Percentiles rank a stretch among this genome's conserved stretches.
phyloP scores from a whole-genome alignment of 148 eudicot species.

The Fallopia convolvulus region DNA sequence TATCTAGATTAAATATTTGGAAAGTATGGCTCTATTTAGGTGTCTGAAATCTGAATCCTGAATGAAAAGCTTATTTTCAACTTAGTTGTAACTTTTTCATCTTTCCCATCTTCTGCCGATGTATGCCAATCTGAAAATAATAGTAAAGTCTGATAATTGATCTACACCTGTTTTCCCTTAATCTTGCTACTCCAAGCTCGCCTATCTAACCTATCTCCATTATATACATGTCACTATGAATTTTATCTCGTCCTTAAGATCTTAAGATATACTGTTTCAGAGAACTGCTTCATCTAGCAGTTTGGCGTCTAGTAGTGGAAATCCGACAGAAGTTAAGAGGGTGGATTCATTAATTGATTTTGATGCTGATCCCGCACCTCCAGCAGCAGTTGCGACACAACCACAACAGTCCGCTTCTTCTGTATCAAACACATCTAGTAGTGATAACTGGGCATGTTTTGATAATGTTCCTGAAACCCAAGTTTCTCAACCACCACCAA shows the following conservation, averaged over 20 bases:
- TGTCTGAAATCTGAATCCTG: neutral
- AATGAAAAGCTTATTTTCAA: neutral
- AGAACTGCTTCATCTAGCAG: conserved; percentile 91
- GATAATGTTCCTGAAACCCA: conserved; percentile 44
- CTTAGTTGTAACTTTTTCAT: neutral
- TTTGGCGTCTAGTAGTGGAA: conserved; percentile 76
- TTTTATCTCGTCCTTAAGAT: neutral
- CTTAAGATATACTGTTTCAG: conserved; percentile 25
- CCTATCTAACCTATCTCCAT: neutral
- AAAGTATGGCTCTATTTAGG: neutral
- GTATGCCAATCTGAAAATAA: neutral
- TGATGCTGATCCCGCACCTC: conserved; percentile 69
- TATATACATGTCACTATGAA: neutral
- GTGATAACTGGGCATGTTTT: conserved; percentile 87
- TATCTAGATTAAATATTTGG: neutral
- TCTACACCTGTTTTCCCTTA: neutral
- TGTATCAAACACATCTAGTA: conserved; percentile 30
- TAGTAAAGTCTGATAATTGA: neutral
- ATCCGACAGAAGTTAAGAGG: conserved; percentile 52
- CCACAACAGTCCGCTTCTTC: conserved; percentile 32
- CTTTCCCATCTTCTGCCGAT: neutral
- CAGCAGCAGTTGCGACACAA: conserved; percentile 36
- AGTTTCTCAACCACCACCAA: conserved; percentile 40
- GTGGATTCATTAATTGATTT: conserved; percentile 83
- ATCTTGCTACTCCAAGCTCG: neutral